These are phyloP conservation scores for Straminergon stramineum DNA, from an alignment of 225 moss, liverwort and hornwort genomes.

Conservation along the genomic window DNA sequence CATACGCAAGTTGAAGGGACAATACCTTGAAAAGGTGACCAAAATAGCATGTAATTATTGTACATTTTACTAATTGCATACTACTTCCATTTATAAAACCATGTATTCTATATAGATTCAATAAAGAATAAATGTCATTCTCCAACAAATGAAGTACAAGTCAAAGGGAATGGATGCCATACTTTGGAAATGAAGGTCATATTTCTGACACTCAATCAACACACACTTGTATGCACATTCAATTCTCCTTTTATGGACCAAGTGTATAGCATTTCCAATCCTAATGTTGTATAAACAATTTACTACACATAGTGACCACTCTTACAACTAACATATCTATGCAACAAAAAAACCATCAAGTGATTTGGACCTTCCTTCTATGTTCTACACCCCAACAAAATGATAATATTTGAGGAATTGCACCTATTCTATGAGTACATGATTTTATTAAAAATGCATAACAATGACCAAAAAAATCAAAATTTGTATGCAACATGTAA, in stretches of 20 bases:
- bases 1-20: accelerated
- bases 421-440: not conserved
- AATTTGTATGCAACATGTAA: not conserved
- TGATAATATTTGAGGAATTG: not conserved
- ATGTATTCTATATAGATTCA: too few species aligned
- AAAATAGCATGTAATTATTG: not conserved
- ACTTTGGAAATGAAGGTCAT: not conserved
- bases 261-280: not conserved
- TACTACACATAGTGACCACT: not conserved
- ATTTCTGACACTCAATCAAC: not conserved
- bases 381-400: not conserved
- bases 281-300: not conserved
- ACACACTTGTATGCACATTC: not conserved
- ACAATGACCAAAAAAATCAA: not conserved
- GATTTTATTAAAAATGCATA: not conserved
- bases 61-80: not conserved
- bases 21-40: not conserved
- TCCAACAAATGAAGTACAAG: not conserved
- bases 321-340: not conserved
- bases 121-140: too few species aligned
- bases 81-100: too few species aligned
- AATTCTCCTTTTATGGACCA: accelerated
- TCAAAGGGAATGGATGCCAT: not conserved
- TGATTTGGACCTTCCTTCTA: not conserved
- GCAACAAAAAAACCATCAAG: not conserved